These are phyloP conservation scores for Schwanniomyces vanrijiae DNA, from an alignment of 805 yeast species.

Conservation along the genomic window DNA sequence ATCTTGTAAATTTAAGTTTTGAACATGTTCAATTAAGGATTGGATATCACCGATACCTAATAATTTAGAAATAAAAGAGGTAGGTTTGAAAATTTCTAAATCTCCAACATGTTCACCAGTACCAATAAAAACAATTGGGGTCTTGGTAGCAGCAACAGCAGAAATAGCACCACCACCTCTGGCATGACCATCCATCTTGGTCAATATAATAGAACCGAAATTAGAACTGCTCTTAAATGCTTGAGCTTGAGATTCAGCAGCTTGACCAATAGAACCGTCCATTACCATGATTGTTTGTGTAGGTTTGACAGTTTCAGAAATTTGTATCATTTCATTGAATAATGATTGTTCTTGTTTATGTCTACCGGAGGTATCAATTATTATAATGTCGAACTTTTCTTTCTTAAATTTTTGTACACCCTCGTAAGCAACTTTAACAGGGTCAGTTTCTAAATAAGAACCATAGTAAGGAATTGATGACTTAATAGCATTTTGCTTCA, in stretches of 20 bases:
- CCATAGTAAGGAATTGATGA: constrained; percentile 95
- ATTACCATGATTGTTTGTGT: constrained; percentile 96
- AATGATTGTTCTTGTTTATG: constrained; percentile 92
- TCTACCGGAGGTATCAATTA: constrained; percentile 97
- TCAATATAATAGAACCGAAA: constrained; percentile 91
- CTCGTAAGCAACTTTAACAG: constrained; percentile 84
- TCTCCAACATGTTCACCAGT: constrained; percentile 97
- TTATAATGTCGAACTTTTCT: constrained; percentile 88
- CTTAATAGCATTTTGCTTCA: constrained; percentile 95
- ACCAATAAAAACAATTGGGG: constrained; percentile 95
- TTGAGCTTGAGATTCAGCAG: constrained; percentile 91
- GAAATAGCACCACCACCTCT: constrained; percentile 99
- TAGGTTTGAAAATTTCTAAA: constrained; percentile 87
- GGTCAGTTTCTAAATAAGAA: constrained; percentile 92
- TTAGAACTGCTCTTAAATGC: constrained; percentile 93
- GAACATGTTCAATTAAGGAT: constrained; percentile 91
- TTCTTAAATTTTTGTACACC: constrained; percentile 91
- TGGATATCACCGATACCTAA: constrained; percentile 95
- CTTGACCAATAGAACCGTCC: constrained; percentile 97
- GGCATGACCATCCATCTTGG: constrained; percentile 98
- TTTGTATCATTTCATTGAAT: constrained; percentile 93
- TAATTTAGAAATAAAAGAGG: constrained; percentile 84
- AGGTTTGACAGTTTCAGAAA: constrained; percentile 84
- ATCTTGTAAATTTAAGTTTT: constrained; percentile 68
- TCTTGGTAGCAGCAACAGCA: constrained; percentile 95